Conservation (phyloP, 257 asterid species). For the Gentiana straminea region DNA sequence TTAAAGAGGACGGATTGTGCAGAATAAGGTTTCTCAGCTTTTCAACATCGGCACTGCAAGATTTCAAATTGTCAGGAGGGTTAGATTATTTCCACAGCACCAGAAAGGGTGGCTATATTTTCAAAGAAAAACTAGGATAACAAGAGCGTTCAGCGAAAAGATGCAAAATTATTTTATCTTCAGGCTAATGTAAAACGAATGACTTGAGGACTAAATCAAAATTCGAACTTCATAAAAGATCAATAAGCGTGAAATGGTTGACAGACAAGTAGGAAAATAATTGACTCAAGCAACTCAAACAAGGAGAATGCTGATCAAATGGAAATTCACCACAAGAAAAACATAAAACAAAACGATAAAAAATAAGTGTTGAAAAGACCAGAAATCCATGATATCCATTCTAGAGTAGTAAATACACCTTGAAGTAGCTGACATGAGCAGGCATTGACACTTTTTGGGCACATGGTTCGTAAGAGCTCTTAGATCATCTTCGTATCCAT, state of each 20-base stretch:
- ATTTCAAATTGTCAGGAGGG: slow-evolving; percentile 3
- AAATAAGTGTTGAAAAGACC: background rate
- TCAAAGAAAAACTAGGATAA: background rate
- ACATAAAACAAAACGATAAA: background rate
- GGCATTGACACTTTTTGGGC: slow-evolving; percentile 89
- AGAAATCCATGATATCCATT: background rate
- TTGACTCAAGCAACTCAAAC: background rate
- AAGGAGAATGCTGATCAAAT: background rate
- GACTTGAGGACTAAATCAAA: background rate
- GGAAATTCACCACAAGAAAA: background rate
- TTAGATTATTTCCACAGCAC: background rate
- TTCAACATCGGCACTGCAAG: slow-evolving; percentile 79
- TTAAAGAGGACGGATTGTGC: slow-evolving; percentile 80
- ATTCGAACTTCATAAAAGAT: background rate
- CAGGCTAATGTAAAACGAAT: too few species aligned
- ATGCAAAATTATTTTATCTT: too few species aligned
- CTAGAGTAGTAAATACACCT: slow-evolving; percentile 34
- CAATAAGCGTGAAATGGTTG: background rate
- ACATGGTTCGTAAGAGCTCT: slow-evolving; percentile 67
- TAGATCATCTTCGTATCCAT: slow-evolving; percentile 83
- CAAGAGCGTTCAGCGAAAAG: too few species aligned
- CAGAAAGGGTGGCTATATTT: background rate
- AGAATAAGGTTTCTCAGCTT: slow-evolving; percentile 86
- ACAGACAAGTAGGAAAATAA: too few species aligned
- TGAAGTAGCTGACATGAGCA: slow-evolving; percentile 97